Evolutionary conservation across 371 early-diverging fungal genomes (phyloP).

Genomic region (Mucor plumbeus): DNA sequence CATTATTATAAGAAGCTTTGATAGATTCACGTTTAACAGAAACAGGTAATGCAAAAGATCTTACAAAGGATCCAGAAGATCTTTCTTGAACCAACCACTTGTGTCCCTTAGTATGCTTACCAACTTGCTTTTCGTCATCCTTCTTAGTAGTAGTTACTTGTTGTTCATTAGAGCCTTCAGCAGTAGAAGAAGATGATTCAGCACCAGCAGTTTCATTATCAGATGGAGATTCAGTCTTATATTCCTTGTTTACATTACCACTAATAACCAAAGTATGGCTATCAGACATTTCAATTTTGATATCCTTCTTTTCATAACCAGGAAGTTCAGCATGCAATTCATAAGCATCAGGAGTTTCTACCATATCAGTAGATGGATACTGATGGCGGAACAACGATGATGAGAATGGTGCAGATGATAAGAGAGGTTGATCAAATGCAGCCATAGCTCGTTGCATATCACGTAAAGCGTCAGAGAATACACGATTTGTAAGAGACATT

Average conservation of each 20-base stretch:
- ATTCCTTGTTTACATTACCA: conserved; percentile 24
- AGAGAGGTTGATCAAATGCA: conserved; percentile 36
- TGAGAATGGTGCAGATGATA: conserved; percentile 16
- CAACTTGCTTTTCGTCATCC: conserved; percentile 7
- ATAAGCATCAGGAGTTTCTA: conserved; percentile 33
- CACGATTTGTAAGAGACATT: conserved; percentile 37
- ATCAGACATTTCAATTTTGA: conserved; percentile 35
- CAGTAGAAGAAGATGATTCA: neutral
- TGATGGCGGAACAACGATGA: neutral
- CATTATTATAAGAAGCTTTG: conserved; percentile 47
- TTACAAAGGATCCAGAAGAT: conserved; percentile 36
- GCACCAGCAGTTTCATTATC: neutral
- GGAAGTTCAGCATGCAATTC: conserved; percentile 43
- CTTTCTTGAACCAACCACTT: conserved; percentile 47
- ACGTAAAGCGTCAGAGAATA: conserved; percentile 40
- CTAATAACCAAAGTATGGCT: conserved; percentile 31
- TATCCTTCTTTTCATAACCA: conserved; percentile 39
- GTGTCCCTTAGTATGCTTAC: neutral
- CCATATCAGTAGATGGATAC: conserved; percentile 35
- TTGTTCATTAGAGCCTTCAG: neutral
- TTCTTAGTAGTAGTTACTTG: neutral
- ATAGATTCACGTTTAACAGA: conserved; percentile 33
- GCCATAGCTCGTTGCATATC: conserved; percentile 41
- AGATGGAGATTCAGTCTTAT: neutral
- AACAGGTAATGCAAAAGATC: conserved; percentile 42